Evolutionary conservation across 352 stramenopile species (phyloP).

Genomic region (Pythium plurisporium): DNA sequence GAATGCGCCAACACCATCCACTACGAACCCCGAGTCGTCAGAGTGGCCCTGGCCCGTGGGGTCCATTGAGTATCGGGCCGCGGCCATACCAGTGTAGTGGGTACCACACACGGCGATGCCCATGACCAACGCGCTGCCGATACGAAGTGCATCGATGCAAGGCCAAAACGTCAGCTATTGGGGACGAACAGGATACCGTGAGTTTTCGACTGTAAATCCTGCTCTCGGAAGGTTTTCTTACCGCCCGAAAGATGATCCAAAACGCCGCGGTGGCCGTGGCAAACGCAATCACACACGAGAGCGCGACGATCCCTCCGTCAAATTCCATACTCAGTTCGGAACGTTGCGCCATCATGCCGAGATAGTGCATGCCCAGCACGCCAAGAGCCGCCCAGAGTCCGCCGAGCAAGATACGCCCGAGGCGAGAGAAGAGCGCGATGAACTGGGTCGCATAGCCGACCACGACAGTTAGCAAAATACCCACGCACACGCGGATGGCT

Average conservation of each 20-base stretch:
- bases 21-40: constrained; percentile 19
- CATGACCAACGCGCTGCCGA: constrained; percentile 66
- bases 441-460: no score
- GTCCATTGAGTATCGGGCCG: constrained; percentile 41
- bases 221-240: constrained; percentile 14
- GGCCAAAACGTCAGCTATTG: constrained; percentile 64
- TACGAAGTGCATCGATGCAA: constrained; percentile 43
- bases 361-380: constrained; percentile 69
- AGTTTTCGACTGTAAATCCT: background rate
- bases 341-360: constrained; percentile 66
- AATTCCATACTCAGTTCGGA: constrained; percentile 43
- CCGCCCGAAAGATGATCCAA: constrained; percentile 73
- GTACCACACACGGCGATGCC: constrained; percentile 64
- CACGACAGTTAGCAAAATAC: no score
- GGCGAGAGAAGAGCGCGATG: constrained; percentile 53
- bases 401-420: constrained; percentile 44
- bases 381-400: constrained; percentile 50
- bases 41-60: constrained; percentile 36
- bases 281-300: constrained; percentile 57
- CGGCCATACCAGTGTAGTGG: constrained; percentile 60
- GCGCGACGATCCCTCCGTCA: constrained; percentile 34
- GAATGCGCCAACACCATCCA: constrained; percentile 30
- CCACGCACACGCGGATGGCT: no score
- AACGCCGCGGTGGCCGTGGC: constrained; percentile 60
- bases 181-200: no score